A percentile compares a stretch with the other conserved stretches of the same genome.
Conservation (phyloP, 257 asterid genomes). For the Solanum arcanum region DNA sequence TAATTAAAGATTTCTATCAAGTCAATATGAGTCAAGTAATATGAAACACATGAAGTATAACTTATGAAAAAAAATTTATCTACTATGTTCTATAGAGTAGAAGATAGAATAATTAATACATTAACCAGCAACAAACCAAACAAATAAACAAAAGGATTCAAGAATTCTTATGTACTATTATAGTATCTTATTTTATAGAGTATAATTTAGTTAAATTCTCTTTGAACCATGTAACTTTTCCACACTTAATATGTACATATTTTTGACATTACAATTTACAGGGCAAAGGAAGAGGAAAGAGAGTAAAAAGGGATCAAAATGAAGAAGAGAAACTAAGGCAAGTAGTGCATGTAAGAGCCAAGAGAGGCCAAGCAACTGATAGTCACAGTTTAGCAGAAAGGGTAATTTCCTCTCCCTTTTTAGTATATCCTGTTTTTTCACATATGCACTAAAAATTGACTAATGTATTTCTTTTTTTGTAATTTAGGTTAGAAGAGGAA, state of each 20-base stretch:
- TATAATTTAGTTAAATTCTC: neutral
- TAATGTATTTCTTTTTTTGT: neutral
- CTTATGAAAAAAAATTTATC: too few relatives aligned
- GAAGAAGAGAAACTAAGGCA: slow-evolving; percentile 30
- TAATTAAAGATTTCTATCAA: too few relatives aligned
- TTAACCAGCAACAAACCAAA: neutral
- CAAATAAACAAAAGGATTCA: neutral
- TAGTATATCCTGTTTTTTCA: neutral
- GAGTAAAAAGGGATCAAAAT: slow-evolving; percentile 18
- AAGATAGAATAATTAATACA: neutral
- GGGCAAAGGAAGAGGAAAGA: slow-evolving; percentile 29
- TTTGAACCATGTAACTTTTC: neutral
- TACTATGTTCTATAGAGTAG: neutral
- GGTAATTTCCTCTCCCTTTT: neutral
- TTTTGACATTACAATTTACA: neutral
- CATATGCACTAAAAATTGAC: neutral
- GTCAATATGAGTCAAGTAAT: neutral
- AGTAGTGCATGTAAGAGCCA: slow-evolving; percentile 84
- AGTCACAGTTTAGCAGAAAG: slow-evolving; percentile 27
- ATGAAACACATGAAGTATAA: neutral
- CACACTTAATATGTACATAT: neutral
- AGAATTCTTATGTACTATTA: too few relatives aligned
- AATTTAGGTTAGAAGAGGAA: slow-evolving; percentile 73
- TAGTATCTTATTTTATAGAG: neutral
- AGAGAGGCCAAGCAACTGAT: slow-evolving; percentile 88